Evolutionary conservation across 768 basidiomycete genomes (phyloP).

Genomic region (Amanita molliuscula): DNA sequence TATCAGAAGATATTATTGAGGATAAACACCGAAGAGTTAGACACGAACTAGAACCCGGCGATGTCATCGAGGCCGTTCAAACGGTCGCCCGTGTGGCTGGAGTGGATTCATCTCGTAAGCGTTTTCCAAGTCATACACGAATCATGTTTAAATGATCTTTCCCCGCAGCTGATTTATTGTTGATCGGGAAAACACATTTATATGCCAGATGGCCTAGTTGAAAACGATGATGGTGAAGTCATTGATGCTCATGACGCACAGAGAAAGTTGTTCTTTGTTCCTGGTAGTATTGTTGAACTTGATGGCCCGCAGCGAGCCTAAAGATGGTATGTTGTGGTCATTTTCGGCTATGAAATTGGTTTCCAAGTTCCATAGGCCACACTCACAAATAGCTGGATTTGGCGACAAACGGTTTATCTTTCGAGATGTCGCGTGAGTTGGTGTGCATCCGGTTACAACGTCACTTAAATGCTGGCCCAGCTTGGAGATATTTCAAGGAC

Average conservation of each 20-base stretch:
- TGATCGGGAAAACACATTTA: slow-evolving; percentile 85
- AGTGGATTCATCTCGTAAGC: slow-evolving; percentile 85
- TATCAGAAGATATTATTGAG: slow-evolving; percentile 72
- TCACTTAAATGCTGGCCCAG: slow-evolving; percentile 23
- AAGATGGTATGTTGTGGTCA: slow-evolving; percentile 51
- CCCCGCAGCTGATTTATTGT: slow-evolving; percentile 73
- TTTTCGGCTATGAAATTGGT: neutral
- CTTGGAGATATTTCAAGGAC: slow-evolving; percentile 88
- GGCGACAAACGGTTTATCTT: slow-evolving; percentile 83
- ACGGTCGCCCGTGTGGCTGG: slow-evolving; percentile 86
- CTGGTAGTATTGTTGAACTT: slow-evolving; percentile 75
- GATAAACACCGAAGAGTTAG: slow-evolving; percentile 84
- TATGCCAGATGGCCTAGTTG: slow-evolving; percentile 83
- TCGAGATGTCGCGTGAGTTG: slow-evolving; percentile 78
- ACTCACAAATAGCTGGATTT: slow-evolving; percentile 66
- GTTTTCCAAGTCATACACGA: neutral
- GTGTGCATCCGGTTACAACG: neutral
- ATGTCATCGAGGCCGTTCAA: slow-evolving; percentile 77
- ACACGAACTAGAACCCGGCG: slow-evolving; percentile 81
- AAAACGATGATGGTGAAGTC: slow-evolving; percentile 79
- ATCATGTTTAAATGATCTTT: neutral
- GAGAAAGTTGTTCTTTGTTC: slow-evolving; percentile 68
- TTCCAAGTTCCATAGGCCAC: slow-evolving; percentile 40
- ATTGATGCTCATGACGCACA: slow-evolving; percentile 85
- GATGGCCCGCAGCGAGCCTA: slow-evolving; percentile 73